phyloP scores from a whole-genome alignment of 2,329 filamentous ascomycete genomes.

The Albophoma yamanashiensis region DNA sequence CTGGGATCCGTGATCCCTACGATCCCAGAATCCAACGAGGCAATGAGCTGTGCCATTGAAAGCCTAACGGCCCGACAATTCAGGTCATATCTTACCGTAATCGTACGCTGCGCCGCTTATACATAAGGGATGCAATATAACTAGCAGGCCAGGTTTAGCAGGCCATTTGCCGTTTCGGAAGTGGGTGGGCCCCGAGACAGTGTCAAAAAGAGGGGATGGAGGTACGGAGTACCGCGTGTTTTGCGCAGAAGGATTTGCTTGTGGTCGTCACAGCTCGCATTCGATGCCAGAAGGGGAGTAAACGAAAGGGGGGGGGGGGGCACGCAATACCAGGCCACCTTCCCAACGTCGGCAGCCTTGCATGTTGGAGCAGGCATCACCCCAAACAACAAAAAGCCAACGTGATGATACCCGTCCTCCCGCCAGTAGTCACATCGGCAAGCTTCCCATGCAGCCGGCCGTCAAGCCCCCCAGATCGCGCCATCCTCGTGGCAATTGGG shows the following conservation, averaged over 20 bases:
- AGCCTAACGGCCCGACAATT: background rate
- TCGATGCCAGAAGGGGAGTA: background rate
- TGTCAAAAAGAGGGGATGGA: background rate
- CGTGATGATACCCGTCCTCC: background rate
- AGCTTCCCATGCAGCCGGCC: background rate
- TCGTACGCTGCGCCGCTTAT: background rate
- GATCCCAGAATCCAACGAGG: background rate
- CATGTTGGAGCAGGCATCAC: background rate
- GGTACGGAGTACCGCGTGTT: too few species aligned
- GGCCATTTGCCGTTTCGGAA: background rate
- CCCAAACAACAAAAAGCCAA: background rate
- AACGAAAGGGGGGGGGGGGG: background rate
- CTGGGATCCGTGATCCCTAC: background rate
- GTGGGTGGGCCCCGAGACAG: background rate
- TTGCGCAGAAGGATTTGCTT: background rate
- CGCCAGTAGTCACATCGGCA: background rate
- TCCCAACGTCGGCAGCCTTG: background rate
- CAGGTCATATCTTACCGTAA: background rate
- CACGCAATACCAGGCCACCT: background rate
- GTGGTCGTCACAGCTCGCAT: background rate
- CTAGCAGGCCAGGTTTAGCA: too few species aligned
- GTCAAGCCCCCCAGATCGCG: slow-evolving; percentile 1
- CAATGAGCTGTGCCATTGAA: background rate
- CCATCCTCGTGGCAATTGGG: slow-evolving; percentile 6
- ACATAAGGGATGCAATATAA: background rate